Base-by-base conservation (phyloP, 805 yeast genomes). In the Torulaspora gathmanii region DNA sequence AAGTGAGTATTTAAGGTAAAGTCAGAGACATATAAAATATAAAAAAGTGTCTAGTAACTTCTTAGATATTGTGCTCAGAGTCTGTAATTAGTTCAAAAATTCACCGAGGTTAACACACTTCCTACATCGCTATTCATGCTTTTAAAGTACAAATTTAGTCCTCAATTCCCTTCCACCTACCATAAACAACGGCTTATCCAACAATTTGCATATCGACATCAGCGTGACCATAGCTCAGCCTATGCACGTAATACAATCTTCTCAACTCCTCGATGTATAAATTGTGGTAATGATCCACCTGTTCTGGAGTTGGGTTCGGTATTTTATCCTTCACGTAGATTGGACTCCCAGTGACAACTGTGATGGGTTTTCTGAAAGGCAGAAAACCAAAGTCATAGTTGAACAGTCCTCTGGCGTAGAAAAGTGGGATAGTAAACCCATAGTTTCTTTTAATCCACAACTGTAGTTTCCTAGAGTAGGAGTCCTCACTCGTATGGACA, bases 341-440 rank as follows among this genome's bases (percentile, higher is more conserved):
- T 4, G 95, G 90, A 17, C 65, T 68, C 0, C 95, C 95, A 27
- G 80, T 70, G 46, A 86, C 95, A 11, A 93, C 73, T 50, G 86
- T 74, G 44, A 93, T 82, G 2, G 86, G 86, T 42, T 82, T 77
- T 53, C 97, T 73, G 62, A 79, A 90, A 1, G 99, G 98, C 46
- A 93, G 65, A 25, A 93, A 67, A 0, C 99, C 99, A 68, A 85
- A 86, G 61, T 89, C 96, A 57, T 90, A 86, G 57, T 91, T 87
- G 67, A 91, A 90, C 0, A 93, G 72, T 0, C 98, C 97, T 36
- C 98, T 72, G 1, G 96, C 96, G 61, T 86, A 83, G 68, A 93
- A 85, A 39, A 93, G 77, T 1, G 99, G 99, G 4, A 93, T 58
- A 0, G 99, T 90, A 65, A 91, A 91, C 1, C 91, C 93, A 42